Base-by-base conservation (phyloP, 2,329 filamentous ascomycete species). In the Alternaria viburni region DNA sequence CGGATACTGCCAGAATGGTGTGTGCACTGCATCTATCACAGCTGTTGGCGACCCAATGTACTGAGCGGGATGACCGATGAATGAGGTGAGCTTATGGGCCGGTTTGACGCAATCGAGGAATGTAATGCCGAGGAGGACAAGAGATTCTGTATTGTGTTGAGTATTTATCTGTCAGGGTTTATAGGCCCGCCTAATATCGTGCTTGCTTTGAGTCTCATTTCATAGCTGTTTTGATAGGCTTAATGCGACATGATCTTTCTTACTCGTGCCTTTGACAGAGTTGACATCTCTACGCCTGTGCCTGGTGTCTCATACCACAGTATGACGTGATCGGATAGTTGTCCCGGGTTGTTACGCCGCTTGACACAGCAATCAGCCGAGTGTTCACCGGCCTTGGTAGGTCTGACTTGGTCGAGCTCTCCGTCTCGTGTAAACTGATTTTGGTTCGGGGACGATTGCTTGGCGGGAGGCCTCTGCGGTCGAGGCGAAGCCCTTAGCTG, bases 1-100 rank as follows among this genome's bases (percentile, higher is more conserved):
- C 17, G 49, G 49, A 12, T 51, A 51, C 49, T 51, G 49, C 26
- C 28, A 51, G 15, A 32, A 51, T n/a, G 49, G 49, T 15, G 49
- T 51, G 0, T 51, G 28, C 28, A 51, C 49, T 6, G 49, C 28
- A 6, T 51, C 49, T 23, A 51, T 51, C 9, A 51, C 28, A 7
- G 49, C 49, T 1, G 28, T 51, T n/a, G 28, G 49, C 3, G 49
- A 51, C 28, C 49, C 49, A n/a, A 51, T 51, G 49, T 51, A 32
- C 28, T 36, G 3, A 17, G 19, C 19, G 13, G 3, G 1, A 19
- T 30, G n/a, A n/a, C n/a, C n/a, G n/a, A n/a, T n/a, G 46, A 19
- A 17, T 13, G 28, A 28, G 8, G 1, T 11, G 26, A 9, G 43
- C 43, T 23, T 1, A 13, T n/a, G 8, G 4, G 9, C 10, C 8